These are phyloP conservation scores for Tolypocladium album DNA, from an alignment of 2,329 filamentous ascomycete species.

Conservation along the genomic window DNA sequence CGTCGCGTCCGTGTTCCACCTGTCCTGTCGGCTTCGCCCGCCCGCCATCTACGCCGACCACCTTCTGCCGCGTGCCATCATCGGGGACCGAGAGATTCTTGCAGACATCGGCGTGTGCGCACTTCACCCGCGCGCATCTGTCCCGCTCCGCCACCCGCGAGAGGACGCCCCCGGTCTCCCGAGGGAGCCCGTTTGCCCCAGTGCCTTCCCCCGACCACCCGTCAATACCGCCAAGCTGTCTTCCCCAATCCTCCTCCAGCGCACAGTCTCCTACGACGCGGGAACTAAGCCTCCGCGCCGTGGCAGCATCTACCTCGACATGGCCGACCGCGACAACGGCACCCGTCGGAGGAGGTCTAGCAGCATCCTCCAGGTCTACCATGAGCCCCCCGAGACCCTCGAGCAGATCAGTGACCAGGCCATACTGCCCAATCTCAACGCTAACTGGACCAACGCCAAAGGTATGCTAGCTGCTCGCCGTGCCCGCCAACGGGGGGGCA, in stretches of 20 bases:
- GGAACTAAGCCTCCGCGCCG: conserved; percentile 59
- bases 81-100: neutral
- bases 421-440: conserved; percentile 87
- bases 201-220: conserved; percentile 8
- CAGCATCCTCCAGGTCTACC: conserved; percentile 85
- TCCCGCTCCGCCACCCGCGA: neutral
- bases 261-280: conserved; percentile 85
- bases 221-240: conserved; percentile 90
- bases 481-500: neutral
- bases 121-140: neutral
- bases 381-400: conserved; percentile 90
- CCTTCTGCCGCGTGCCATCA: neutral
- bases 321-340: conserved; percentile 50
- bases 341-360: conserved; percentile 87
- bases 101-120: neutral
- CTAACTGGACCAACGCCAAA: conserved; percentile 98
- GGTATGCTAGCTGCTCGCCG: conserved; percentile 45
- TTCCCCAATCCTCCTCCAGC: conserved; percentile 76
- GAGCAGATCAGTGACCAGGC: conserved; percentile 98
- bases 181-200: neutral
- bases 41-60: neutral
- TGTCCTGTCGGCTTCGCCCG: neutral
- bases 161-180: neutral
- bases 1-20: neutral
- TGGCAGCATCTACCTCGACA: conserved; percentile 47